A percentile compares a stretch with the other conserved stretches of the same genome.
Conservation (phyloP, 1,284 basidiomycete species). For the Porogramme epimiltina region DNA sequence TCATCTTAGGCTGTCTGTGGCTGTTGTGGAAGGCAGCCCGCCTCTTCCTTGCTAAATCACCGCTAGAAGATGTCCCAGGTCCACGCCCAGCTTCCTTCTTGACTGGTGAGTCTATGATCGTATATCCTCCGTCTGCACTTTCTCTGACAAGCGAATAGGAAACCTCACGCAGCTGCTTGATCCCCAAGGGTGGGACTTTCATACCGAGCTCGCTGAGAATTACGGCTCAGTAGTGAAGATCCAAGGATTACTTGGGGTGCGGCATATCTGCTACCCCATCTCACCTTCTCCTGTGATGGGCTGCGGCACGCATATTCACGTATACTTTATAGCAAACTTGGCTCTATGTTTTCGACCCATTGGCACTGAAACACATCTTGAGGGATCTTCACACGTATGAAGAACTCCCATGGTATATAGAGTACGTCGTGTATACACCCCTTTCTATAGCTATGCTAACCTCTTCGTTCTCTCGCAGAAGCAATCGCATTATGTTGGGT, state of each 20-base stretch:
- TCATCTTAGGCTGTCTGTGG: neutral
- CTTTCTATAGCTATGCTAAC: no score
- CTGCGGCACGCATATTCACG: no score
- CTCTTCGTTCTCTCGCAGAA: neutral
- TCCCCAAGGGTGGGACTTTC: slow-evolving; percentile 18
- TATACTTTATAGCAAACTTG: slow-evolving; percentile 1
- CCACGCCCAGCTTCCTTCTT: slow-evolving; percentile 13
- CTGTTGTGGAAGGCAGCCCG: slow-evolving; percentile 2
- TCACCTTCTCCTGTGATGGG: no score
- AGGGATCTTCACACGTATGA: slow-evolving; percentile 18
- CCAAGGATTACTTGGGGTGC: slow-evolving; percentile 11
- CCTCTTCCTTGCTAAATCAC: neutral
- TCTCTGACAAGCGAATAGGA: slow-evolving; percentile 1
- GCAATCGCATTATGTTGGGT: neutral
- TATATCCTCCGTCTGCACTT: neutral
- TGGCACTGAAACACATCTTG: slow-evolving; percentile 17
- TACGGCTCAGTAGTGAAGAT: slow-evolving; percentile 17
- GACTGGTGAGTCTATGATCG: slow-evolving; percentile 9
- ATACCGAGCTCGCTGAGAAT: slow-evolving; percentile 7
- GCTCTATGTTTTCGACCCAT: slow-evolving; percentile 21
- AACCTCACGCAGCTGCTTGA: slow-evolving; percentile 14
- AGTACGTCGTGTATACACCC: slow-evolving; percentile 3
- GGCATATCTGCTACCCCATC: no score
- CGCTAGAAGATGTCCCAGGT: slow-evolving; percentile 19
- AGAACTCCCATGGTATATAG: slow-evolving; percentile 13